Base-by-base conservation (phyloP, 495 filamentous ascomycete genomes). In the Trypethelium eluteriae region DNA sequence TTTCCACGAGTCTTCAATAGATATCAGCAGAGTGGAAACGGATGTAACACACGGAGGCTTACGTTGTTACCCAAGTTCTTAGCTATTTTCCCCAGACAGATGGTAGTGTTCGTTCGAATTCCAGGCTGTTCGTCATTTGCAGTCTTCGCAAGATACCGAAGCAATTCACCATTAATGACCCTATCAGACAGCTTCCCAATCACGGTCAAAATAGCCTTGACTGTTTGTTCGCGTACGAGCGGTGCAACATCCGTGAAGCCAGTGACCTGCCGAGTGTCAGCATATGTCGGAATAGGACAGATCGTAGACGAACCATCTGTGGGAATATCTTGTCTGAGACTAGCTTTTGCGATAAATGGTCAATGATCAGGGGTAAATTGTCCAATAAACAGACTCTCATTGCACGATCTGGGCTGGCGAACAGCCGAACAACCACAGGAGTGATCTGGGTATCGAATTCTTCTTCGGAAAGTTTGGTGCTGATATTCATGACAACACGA, bases 291-390 rank as follows among this genome's bases (percentile, higher is more conserved):
- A 14, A 39, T 41, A 2, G 36, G 25, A 49, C 7, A 32, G 39
- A 16, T 7, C 38, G 62, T 39, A 16, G 44, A 71, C 73, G 70
- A 75, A 91, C 91, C 82, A 98, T 89, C 70, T 94, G 89, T 32
- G 94, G 94, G 73, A 96, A 98, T 63, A 98, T 95, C 75, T 92
- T 96, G 74, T 96, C 92, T 71, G 93, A 96, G 65, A 98, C 91
- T 63, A 90, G 80, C 78, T 92, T 96, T 73, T 93, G 91, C 14
- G 93, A 81, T 39, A 98, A 79, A 70, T 90, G 87, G 69, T 96
- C 91, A 71, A 96, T 94, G 91, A 98, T 97, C 32, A 84, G 74
- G 2, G 92, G 90, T 35, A 98, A 76, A 72, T 90, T 94, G 73
- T 98, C 92, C 64, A 98, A 79, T 61, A 98, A 78, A 73, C 91